Conservation (phyloP, 257 asterid genomes). For the Osmanthus fragrans region DNA sequence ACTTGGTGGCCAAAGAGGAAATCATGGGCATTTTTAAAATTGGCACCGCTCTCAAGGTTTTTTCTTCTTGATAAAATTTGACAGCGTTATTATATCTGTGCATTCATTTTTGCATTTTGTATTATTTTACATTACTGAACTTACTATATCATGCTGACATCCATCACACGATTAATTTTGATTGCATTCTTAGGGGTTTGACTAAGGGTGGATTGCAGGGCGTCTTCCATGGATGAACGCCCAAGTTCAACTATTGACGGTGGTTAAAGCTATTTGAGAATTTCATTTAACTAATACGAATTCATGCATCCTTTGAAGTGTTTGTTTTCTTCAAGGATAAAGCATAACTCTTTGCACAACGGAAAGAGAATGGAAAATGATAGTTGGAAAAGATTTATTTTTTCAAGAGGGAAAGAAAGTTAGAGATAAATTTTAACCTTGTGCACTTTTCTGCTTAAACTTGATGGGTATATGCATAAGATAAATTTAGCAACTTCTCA, state of each 20-base stretch:
- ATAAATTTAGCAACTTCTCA: not conserved
- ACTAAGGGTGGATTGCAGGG: not conserved
- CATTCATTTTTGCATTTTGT: conserved; percentile 7
- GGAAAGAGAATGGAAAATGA: not conserved
- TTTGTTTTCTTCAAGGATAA: not conserved
- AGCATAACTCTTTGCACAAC: not conserved
- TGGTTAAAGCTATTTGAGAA: not conserved
- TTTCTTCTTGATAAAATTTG: not conserved
- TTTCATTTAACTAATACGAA: not conserved
- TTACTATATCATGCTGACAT: not conserved
- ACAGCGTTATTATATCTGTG: not conserved
- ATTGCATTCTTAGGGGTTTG: not conserved
- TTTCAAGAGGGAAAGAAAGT: not conserved
- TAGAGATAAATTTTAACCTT: not conserved
- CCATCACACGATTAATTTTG: not conserved
- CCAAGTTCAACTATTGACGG: not conserved
- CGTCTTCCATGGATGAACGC: not conserved
- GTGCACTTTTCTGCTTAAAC: not conserved
- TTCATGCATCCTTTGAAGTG: not conserved
- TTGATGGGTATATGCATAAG: not conserved
- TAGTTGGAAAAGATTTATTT: not conserved
- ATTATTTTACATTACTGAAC: not conserved
- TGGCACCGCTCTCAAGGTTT: conserved; percentile 64
- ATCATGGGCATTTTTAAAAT: conserved; percentile 80
- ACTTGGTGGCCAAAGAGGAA: conserved; percentile 73